Evolutionary conservation across 2,329 filamentous ascomycete species (phyloP).

Genomic region (Nemania abortiva): DNA sequence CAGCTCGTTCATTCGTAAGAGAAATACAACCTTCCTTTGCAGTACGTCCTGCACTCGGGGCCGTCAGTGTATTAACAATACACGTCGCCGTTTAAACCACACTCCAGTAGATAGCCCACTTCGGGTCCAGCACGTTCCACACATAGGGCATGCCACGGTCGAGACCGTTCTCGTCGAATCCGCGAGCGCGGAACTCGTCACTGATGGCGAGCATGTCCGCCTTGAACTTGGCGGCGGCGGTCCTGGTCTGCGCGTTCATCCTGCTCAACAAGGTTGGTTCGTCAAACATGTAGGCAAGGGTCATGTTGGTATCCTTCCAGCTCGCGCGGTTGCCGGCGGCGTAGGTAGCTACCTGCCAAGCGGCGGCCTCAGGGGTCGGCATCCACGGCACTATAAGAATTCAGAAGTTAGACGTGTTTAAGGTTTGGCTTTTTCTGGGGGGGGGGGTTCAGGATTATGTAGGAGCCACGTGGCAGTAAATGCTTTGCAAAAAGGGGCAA

Average conservation of each 20-base stretch:
- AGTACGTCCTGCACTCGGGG: neutral
- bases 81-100: slow-evolving; percentile 25
- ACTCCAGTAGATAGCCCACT: slow-evolving; percentile 35
- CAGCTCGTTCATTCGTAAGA: neutral
- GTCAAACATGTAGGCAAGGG: slow-evolving; percentile 58
- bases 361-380: slow-evolving; percentile 51
- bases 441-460: too few species aligned
- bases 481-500: neutral
- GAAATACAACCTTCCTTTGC: neutral
- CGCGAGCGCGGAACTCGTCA: slow-evolving; percentile 50
- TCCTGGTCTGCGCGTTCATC: slow-evolving; percentile 50
- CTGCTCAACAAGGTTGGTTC: slow-evolving; percentile 50
- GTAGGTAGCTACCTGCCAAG: slow-evolving; percentile 54
- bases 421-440: too few species aligned
- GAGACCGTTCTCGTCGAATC: slow-evolving; percentile 58
- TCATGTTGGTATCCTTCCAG: slow-evolving; percentile 52
- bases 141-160: slow-evolving; percentile 62
- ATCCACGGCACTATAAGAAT: slow-evolving; percentile 48
- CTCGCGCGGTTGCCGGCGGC: slow-evolving; percentile 58
- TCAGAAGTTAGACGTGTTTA: slow-evolving; percentile 4
- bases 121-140: slow-evolving; percentile 49
- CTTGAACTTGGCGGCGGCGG: slow-evolving; percentile 54
- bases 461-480: too few species aligned
- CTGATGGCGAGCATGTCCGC: slow-evolving; percentile 55
- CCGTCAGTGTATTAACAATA: neutral